Percentiles rank a stretch among this genome's conserved stretches.
Evolutionary conservation across 495 filamentous ascomycete genomes (phyloP).

Genomic region (Podospora fimiseda): DNA sequence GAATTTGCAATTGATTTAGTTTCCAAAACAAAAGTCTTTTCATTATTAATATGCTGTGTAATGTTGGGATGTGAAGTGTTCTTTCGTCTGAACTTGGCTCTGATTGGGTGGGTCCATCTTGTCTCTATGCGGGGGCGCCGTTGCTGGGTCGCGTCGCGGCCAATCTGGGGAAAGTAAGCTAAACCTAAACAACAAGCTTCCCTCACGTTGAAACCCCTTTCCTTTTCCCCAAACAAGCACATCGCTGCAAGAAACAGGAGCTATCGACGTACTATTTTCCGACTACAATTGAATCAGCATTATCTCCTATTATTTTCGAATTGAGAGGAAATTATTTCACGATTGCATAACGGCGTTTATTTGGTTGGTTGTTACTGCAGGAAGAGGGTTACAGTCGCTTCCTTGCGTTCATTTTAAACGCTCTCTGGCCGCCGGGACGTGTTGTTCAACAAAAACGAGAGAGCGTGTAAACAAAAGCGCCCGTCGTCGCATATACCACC

Average conservation of each 20-base stretch:
- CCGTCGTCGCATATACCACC: too few species aligned
- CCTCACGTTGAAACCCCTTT: background rate
- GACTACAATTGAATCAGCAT: too few species aligned
- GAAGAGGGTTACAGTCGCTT: background rate
- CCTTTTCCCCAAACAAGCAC: background rate
- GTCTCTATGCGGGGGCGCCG: background rate
- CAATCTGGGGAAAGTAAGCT: background rate
- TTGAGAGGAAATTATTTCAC: too few species aligned
- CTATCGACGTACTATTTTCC: too few species aligned
- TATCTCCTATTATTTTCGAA: too few species aligned
- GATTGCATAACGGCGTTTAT: too few species aligned
- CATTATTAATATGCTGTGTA: too few species aligned
- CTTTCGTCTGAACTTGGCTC: too few species aligned
- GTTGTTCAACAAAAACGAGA: background rate
- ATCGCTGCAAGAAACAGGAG: background rate
- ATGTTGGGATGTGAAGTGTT: too few species aligned
- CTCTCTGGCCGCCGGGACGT: background rate
- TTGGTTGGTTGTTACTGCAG: background rate
- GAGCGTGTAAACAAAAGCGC: background rate
- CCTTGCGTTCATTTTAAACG: background rate
- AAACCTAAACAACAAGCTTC: background rate
- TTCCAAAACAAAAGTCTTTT: too few species aligned
- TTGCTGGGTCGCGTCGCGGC: conserved; percentile 4
- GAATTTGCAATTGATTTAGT: background rate
- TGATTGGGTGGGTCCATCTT: background rate